Evolutionary conservation across 495 filamentous ascomycete genomes (phyloP), one percentile per base, ranked within the genome.

Genomic region (Clavariopsis aquatica): DNA sequence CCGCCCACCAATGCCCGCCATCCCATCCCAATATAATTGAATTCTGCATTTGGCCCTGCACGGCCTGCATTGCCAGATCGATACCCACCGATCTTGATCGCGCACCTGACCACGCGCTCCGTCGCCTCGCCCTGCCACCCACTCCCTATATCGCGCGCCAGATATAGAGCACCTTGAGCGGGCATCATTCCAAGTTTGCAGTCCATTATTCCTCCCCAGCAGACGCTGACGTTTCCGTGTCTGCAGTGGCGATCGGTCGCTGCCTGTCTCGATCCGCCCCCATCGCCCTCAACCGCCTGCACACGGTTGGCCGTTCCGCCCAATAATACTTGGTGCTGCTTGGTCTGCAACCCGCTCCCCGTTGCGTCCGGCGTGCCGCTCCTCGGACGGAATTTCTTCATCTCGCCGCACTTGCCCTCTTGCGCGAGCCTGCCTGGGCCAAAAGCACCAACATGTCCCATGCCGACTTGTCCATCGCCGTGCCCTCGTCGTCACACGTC

Each of bases 361-460:
- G 2, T 17, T 17, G 51, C 28, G 19, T 36, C 51, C 2, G 6
- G 19, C 51, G 8, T 54, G 22, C 51, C 5, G 51, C 47, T 22
- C 24, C 51, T 31, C 19, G 13, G 31, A 8, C 51, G 31, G 51
- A 29, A 54, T 31, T 34, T 29, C 51, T 54, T 36, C 29, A 36
- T 34, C 29, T 54, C 29, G n/a, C 51, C 51, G 51, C 29, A 36
- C 7, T 20, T 54, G 51, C 24, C 51, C 6, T 54, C 26, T 54
- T 2, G n/a, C 28, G 2, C 28, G 8, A 59, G 38, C 56, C 56
- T 49, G 47, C 20, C 43, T 43, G 27, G 13, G 5, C 17, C 7
- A 28, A 26, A 61, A 47, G 57, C 57, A 51, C 15, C 57, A 61
- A 61, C 47, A 61, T 61, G 57, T 52, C 15, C 2, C 46, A 36